These are phyloP conservation scores for Leccinum uliginosum DNA, from an alignment of 768 basidiomycete species.

Conservation along the genomic window DNA sequence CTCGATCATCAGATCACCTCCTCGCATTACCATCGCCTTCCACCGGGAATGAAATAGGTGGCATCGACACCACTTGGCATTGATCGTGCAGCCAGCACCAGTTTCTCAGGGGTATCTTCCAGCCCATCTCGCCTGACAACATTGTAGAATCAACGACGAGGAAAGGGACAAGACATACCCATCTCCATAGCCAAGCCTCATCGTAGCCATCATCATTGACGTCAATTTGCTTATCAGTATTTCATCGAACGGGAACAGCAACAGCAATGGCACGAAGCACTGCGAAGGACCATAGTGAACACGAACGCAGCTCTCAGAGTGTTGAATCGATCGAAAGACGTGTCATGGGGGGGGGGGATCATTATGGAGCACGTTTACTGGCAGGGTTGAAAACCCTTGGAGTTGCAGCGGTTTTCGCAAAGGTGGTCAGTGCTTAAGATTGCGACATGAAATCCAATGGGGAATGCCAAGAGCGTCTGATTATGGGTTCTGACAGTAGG, in stretches of 20 bases:
- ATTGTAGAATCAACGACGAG: not conserved
- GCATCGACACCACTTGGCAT: too few relatives aligned
- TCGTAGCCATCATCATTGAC: not conserved
- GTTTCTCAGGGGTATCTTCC: too few relatives aligned
- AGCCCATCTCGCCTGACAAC: not conserved
- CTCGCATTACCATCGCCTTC: not conserved
- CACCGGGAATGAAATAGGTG: not conserved
- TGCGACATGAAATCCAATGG: conserved; percentile 4
- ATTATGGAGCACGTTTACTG: too few relatives aligned
- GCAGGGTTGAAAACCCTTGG: too few relatives aligned
- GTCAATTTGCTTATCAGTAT: conserved; percentile 13
- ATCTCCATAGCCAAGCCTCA: not conserved
- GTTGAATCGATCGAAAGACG: conserved; percentile 6
- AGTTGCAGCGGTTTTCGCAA: conserved; percentile 17
- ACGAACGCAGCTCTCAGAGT: conserved; percentile 14
- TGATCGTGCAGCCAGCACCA: too few relatives aligned
- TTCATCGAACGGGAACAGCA: conserved; percentile 18
- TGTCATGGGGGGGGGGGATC: too few relatives aligned
- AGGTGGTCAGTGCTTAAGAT: not conserved
- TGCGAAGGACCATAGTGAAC: conserved; percentile 4
- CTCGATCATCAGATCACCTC: not conserved
- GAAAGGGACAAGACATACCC: not conserved
- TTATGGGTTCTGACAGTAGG: not conserved
- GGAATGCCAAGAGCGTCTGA: not conserved
- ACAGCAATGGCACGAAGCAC: conserved; percentile 8